A percentile compares a stretch with the other conserved stretches of the same genome.
Conservation (phyloP, 495 filamentous ascomycete species). For the Trichoderma orchidacearum region DNA sequence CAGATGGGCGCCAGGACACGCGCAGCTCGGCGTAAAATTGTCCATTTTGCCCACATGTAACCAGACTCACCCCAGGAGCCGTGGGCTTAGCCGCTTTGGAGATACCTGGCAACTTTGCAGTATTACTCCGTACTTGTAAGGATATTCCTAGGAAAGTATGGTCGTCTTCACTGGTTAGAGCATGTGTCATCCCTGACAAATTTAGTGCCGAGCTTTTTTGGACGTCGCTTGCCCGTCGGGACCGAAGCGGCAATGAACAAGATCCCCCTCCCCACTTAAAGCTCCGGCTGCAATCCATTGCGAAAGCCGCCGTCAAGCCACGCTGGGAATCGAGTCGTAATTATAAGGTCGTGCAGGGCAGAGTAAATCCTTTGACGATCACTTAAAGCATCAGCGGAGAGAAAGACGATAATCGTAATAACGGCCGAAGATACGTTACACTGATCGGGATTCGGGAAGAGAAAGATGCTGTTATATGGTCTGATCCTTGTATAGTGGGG, state of each 20-base stretch:
- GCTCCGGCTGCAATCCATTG: background rate
- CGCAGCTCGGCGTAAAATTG: too few species aligned
- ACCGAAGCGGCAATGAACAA: background rate
- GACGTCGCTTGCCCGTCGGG: background rate
- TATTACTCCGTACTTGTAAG: too few species aligned
- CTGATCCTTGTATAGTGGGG: background rate
- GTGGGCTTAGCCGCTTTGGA: too few species aligned
- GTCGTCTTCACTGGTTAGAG: too few species aligned
- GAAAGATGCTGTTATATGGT: background rate
- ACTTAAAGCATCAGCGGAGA: background rate
- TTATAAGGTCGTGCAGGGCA: too few species aligned
- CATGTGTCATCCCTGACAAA: background rate
- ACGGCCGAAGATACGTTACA: background rate
- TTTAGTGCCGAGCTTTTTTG: background rate
- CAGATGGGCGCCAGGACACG: background rate
- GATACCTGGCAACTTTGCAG: too few species aligned
- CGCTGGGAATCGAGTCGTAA: too few species aligned
- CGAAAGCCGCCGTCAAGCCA: background rate
- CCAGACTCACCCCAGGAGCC: too few species aligned
- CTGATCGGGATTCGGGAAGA: background rate
- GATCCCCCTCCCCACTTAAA: background rate
- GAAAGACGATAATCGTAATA: background rate
- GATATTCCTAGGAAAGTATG: too few species aligned
- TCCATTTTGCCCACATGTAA: too few species aligned
- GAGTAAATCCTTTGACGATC: too few species aligned